Percentiles rank a stretch among this genome's conserved stretches.
These are phyloP conservation scores for Chalciporus sphaerocephalus DNA, from an alignment of 768 basidiomycete species.

Conservation along the genomic window DNA sequence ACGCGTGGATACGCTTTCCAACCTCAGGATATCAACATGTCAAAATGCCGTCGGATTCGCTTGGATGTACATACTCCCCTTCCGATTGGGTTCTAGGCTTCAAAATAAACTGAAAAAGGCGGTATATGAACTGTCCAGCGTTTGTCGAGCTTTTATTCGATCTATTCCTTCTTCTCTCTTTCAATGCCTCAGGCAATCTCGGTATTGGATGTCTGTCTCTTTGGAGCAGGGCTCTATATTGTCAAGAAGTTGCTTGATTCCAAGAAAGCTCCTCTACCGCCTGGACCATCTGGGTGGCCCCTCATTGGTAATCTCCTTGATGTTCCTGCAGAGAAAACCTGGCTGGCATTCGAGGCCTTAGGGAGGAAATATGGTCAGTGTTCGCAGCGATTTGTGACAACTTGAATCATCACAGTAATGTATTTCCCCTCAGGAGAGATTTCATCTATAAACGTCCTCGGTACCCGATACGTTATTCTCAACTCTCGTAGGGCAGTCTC, in stretches of 20 bases:
- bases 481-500: conserved; percentile 37
- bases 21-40: no score
- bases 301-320: conserved; percentile 55
- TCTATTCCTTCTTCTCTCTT: no score
- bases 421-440: conserved; percentile 17
- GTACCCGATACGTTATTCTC: conserved; percentile 45
- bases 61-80: no score
- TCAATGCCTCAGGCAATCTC: no score
- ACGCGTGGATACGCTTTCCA: no score
- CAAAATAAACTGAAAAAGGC: no score
- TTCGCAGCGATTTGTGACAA: background rate
- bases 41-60: no score
- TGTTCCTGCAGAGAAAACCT: conserved; percentile 47
- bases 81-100: no score
- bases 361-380: conserved; percentile 43
- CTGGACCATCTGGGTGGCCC: conserved; percentile 24
- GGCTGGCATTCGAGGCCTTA: conserved; percentile 43
- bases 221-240: conserved; percentile 11
- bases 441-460: conserved; percentile 27
- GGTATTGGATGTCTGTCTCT: conserved; percentile 7
- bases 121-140: no score
- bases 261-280: conserved; percentile 1
- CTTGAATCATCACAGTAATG: background rate
- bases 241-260: background rate
- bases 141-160: no score